Evolutionary conservation across 106 monocot species (phyloP).

Genomic region (Ottelia alismoides): DNA sequence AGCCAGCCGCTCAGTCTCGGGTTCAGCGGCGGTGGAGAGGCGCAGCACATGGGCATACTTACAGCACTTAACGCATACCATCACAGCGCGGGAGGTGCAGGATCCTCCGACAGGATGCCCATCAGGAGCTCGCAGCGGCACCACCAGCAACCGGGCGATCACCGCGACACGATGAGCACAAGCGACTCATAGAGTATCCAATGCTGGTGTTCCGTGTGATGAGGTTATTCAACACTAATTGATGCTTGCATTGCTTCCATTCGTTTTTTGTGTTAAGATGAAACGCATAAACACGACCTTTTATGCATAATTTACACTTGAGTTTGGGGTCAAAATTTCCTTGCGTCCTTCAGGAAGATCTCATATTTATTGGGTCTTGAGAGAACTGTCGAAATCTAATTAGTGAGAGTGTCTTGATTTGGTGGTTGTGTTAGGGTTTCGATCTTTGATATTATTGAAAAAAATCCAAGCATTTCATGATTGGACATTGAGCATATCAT

Average conservation of each 20-base stretch:
- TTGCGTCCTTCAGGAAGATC: not conserved
- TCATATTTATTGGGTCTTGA: not conserved
- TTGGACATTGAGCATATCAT: too few relatives aligned
- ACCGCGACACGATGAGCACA: slow-evolving; percentile 45
- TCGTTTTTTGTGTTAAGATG: not conserved
- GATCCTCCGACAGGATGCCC: too few relatives aligned
- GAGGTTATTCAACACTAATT: not conserved
- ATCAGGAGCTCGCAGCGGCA: too few relatives aligned
- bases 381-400: not conserved
- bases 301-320: not conserved
- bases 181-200: slow-evolving; percentile 19
- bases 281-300: not conserved
- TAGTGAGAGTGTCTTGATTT: too few relatives aligned
- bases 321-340: not conserved
- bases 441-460: not conserved
- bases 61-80: slow-evolving; percentile 42
- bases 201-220: not conserved
- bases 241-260: not conserved
- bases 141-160: not conserved
- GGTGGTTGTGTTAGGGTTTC: too few relatives aligned
- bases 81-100: not conserved
- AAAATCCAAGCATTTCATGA: too few relatives aligned
- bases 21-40: slow-evolving; percentile 17
- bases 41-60: slow-evolving; percentile 33
- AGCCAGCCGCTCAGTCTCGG: slow-evolving; percentile 33